A percentile compares a stretch with the other conserved stretches of the same genome.
These are phyloP conservation scores for Candida sp. DNA, from an alignment of 1,139 yeast genomes.

Conservation along the genomic window DNA sequence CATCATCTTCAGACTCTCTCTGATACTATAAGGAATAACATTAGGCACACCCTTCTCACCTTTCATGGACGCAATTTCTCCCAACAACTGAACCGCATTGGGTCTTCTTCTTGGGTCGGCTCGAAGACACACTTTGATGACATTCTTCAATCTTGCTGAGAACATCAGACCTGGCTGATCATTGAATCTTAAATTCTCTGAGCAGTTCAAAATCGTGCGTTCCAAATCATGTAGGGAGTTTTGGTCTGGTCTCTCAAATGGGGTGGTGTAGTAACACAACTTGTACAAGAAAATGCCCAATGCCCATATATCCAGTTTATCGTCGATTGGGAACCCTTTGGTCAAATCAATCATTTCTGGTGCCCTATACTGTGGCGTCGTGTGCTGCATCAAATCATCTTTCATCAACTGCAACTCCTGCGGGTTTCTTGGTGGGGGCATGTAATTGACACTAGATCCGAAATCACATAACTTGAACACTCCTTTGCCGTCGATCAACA, in stretches of 20 bases:
- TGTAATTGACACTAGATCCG: slow-evolving; percentile 83
- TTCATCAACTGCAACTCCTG: slow-evolving; percentile 72
- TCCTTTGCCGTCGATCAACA: slow-evolving; percentile 74
- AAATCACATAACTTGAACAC: slow-evolving; percentile 89
- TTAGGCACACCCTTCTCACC: slow-evolving; percentile 56
- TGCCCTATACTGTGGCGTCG: slow-evolving; percentile 97
- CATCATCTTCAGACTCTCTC: slow-evolving; percentile 13
- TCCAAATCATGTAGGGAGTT: slow-evolving; percentile 43
- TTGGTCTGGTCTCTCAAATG: slow-evolving; percentile 75
- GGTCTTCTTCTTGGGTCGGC: slow-evolving; percentile 78
- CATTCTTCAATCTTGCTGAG: slow-evolving; percentile 52
- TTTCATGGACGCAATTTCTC: slow-evolving; percentile 70
- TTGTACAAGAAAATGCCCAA: slow-evolving; percentile 91
- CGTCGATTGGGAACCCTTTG: slow-evolving; percentile 87
- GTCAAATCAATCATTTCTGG: slow-evolving; percentile 97
- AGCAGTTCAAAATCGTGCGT: slow-evolving; percentile 37
- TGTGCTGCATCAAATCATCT: slow-evolving; percentile 86
- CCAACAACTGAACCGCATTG: slow-evolving; percentile 69
- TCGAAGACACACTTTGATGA: slow-evolving; percentile 65
- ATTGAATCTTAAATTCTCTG: slow-evolving; percentile 34
- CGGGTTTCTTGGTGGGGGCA: slow-evolving; percentile 65
- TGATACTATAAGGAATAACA: slow-evolving; percentile 41
- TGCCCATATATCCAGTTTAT: slow-evolving; percentile 97
- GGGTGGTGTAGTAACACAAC: slow-evolving; percentile 92
- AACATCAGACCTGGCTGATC: slow-evolving; percentile 44